Conservation (phyloP, 495 filamentous ascomycete species). For the Friedmanniomyces endolithicus region DNA sequence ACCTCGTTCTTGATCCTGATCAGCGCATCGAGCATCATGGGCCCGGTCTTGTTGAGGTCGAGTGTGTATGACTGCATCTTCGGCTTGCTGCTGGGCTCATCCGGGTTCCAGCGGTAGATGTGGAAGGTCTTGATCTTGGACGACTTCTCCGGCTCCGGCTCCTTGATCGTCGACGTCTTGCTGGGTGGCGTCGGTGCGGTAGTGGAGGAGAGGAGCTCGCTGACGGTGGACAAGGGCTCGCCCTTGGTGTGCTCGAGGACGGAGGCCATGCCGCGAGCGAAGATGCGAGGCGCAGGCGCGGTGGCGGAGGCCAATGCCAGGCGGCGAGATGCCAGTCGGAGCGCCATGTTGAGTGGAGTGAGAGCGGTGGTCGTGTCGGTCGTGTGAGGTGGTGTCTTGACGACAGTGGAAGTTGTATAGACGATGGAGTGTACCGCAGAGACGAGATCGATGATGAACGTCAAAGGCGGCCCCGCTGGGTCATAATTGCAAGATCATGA, state of each 20-base stretch:
- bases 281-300: background rate
- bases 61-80: constrained; percentile 87
- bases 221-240: constrained; percentile 30
- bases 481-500: too few relatives aligned
- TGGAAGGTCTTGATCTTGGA: constrained; percentile 85
- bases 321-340: constrained; percentile 37
- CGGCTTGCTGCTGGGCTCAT: constrained; percentile 79
- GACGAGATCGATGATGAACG: too few relatives aligned
- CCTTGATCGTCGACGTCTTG: constrained; percentile 44
- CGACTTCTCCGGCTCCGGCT: constrained; percentile 41
- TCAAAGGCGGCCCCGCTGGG: too few relatives aligned
- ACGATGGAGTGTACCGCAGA: too few relatives aligned
- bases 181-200: constrained; percentile 30
- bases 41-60: constrained; percentile 95
- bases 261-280: constrained; percentile 19
- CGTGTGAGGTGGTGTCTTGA: background rate
- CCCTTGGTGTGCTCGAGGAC: constrained; percentile 17
- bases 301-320: constrained; percentile 6
- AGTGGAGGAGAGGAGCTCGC: constrained; percentile 27
- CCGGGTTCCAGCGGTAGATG: constrained; percentile 98
- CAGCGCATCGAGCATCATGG: constrained; percentile 93
- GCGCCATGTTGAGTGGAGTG: constrained; percentile 48
- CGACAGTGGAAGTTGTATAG: background rate
- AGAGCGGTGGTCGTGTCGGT: background rate
- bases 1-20: constrained; percentile 99